phyloP scores from a whole-genome alignment of 441 rosid genomes.

The Adansonia madagascariensis region DNA sequence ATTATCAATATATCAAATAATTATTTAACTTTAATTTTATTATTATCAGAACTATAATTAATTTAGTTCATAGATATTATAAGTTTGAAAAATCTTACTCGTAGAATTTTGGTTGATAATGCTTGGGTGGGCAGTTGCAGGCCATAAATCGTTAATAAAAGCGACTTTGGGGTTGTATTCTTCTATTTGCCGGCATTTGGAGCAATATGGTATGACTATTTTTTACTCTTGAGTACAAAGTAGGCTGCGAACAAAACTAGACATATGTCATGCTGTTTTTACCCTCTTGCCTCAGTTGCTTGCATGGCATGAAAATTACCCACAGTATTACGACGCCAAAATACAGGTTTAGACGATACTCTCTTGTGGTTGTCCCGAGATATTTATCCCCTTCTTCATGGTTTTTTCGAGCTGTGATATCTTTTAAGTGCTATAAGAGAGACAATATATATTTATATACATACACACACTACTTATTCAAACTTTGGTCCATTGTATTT shows the following conservation, averaged over 20 bases:
- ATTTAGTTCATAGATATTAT: too few relatives aligned
- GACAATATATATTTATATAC: too few relatives aligned
- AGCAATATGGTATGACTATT: neutral
- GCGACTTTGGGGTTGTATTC: neutral
- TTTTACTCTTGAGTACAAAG: neutral
- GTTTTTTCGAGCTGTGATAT: too few relatives aligned
- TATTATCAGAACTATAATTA: too few relatives aligned
- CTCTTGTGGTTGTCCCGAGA: neutral
- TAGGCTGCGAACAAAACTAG: neutral
- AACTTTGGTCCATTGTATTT: too few relatives aligned
- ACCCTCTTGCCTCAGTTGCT: too few relatives aligned
- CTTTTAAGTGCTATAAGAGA: too few relatives aligned
- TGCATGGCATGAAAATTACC: neutral
- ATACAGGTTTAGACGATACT: neutral
- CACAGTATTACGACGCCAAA: neutral
- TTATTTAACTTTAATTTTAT: too few relatives aligned
- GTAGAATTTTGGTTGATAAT: neutral
- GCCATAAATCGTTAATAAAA: neutral
- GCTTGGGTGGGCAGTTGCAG: neutral
- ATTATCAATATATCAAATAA: too few relatives aligned
- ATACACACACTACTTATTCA: too few relatives aligned
- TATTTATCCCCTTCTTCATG: constrained; percentile 5
- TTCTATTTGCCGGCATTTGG: constrained; percentile 1
- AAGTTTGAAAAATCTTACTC: too few relatives aligned
- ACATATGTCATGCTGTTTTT: constrained; percentile 7